Base-by-base conservation (phyloP, 2,329 filamentous ascomycete genomes). In the Ophiostoma tasmaniense region DNA sequence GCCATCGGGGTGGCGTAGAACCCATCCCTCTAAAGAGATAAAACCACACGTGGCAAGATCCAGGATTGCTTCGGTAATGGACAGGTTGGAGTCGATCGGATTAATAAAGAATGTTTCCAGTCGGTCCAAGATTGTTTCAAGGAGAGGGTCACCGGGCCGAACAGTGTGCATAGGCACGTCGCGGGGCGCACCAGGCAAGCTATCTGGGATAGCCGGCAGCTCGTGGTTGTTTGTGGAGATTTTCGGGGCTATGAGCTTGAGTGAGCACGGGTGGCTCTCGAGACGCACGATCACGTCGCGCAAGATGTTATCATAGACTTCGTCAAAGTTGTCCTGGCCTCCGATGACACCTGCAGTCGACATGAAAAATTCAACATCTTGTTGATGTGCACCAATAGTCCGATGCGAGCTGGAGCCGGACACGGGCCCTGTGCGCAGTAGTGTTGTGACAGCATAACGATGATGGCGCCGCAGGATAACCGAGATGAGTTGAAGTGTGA, bases 381-480 rank as follows among this genome's bases (percentile, higher is more conserved):
- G 85, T 71, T 92, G 86, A 71, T 95, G 86, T 20, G 89, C 90
- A 17, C 90, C 92, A 73, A 88, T 84, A 7, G 89, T 96, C 74
- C 88, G 87, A 42, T 66, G 68, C 10, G 67, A 25, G 28, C 85
- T 80, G 1, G 13, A 20, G 0, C 65, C 68, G 1, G 64, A 25
- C 5, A 87, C 79, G 39, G 84, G 80, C 71, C 88, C 85, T 1
- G 89, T 89, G 74, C 88, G 89, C 45, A 96, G 82, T 1, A 97
- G 81, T 0, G 90, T 92, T 33, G 87, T 87, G 50, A 93, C 84
- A 3, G 93, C 92, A 78, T 97, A 97, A 61, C 88, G 87, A 76
- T 96, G 93, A 77, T 98, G 94, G 73, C 92, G 88, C 76, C 90
- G 89, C 69, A 98, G 82, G 72, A 99, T 91, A 13, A 92, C 89